These are phyloP conservation scores for Teratosphaeria destructans DNA, from an alignment of 2,329 filamentous ascomycete genomes.

Conservation along the genomic window DNA sequence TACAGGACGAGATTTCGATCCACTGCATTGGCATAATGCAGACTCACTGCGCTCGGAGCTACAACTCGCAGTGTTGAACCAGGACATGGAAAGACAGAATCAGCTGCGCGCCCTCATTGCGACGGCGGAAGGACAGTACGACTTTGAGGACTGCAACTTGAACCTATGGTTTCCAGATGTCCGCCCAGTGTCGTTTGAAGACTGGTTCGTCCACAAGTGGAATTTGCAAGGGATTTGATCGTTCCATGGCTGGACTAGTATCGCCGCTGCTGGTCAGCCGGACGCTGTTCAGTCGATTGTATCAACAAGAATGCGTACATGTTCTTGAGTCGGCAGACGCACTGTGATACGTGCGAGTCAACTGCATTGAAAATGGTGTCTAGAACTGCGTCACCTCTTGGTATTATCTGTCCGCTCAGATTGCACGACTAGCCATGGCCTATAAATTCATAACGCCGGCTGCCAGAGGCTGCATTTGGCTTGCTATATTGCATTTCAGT, in stretches of 20 bases:
- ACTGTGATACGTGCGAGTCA: no score
- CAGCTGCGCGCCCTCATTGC: conserved; percentile 52
- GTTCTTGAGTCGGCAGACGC: not conserved
- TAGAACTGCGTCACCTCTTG: no score
- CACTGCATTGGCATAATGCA: conserved; percentile 34
- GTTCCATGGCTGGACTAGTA: not conserved
- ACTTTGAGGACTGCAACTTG: conserved; percentile 51
- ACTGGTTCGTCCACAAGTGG: conserved; percentile 28
- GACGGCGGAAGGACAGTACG: conserved; percentile 58
- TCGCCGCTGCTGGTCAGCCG: not conserved
- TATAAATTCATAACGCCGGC: no score
- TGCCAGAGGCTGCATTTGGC: no score
- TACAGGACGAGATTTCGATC: conserved; percentile 8
- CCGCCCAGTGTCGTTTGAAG: conserved; percentile 24
- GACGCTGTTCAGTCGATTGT: no score
- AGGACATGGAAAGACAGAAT: conserved; percentile 26
- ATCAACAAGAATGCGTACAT: not conserved
- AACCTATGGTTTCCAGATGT: conserved; percentile 38
- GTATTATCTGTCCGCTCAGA: no score
- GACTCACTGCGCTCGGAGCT: conserved; percentile 42
- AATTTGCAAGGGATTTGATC: not conserved
- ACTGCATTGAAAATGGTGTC: no score
- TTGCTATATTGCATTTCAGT: no score
- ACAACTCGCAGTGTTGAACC: conserved; percentile 27
- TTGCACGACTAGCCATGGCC: no score